Evolutionary conservation across 2,329 filamentous ascomycete genomes (phyloP).

Genomic region (Fusarium phyllophilum): DNA sequence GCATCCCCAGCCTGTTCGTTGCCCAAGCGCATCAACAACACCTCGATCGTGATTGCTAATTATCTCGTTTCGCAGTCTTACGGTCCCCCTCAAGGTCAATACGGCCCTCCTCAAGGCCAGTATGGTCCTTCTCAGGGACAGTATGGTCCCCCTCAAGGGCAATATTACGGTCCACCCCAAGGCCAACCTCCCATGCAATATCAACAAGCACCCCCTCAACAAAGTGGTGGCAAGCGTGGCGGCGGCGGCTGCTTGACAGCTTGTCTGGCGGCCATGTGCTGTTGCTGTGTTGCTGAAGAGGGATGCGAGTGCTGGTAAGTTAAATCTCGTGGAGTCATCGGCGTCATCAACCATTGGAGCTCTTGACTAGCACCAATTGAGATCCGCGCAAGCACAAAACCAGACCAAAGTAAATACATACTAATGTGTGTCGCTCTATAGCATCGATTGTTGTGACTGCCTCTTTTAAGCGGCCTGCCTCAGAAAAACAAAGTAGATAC

Average conservation of each 20-base stretch:
- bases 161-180: conserved; percentile 49
- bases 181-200: conserved; percentile 57
- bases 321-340: not conserved
- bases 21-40: not conserved
- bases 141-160: conserved; percentile 42
- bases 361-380: not conserved
- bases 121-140: conserved; percentile 48
- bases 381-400: not conserved
- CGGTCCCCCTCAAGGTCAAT: conserved; percentile 43
- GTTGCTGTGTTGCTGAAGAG: conserved; percentile 62
- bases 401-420: not conserved
- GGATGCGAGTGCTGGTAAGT: conserved; percentile 61
- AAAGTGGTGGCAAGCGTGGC: conserved; percentile 49
- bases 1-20: conserved; percentile 54
- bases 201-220: conserved; percentile 52
- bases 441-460: conserved; percentile 56
- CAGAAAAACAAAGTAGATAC: not conserved
- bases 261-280: conserved; percentile 61
- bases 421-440: conserved; percentile 27
- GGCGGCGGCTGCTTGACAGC: conserved; percentile 56
- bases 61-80: conserved; percentile 40
- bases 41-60: conserved; percentile 23
- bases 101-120: conserved; percentile 42
- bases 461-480: conserved; percentile 43
- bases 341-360: conserved; percentile 13